These are phyloP conservation scores for Carex kokanica DNA, from an alignment of 176 grass and related monocot species.

Conservation along the genomic window DNA sequence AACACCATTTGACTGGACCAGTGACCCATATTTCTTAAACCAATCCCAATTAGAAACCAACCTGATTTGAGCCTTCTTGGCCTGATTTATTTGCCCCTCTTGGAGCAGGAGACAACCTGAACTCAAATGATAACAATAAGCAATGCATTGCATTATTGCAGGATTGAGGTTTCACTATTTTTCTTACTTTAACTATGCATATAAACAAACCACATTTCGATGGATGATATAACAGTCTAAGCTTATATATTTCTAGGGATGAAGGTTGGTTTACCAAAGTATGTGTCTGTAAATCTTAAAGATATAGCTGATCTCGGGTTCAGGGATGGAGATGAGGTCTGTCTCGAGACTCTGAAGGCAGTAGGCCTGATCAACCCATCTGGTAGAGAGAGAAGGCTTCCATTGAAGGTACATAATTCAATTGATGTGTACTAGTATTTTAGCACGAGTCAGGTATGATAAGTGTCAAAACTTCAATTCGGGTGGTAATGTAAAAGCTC, in stretches of 20 bases:
- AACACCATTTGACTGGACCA: neutral
- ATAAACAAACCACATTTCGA: neutral
- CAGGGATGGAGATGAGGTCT: conserved; percentile 87
- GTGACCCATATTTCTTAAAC: neutral
- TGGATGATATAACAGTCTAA: conserved; percentile 20
- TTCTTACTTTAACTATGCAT: neutral
- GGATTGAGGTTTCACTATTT: neutral
- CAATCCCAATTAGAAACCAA: neutral
- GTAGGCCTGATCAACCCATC: conserved; percentile 85
- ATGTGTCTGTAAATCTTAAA: conserved; percentile 81
- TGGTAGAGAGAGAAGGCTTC: conserved; percentile 81
- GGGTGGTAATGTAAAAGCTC: neutral
- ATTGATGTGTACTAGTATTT: neutral
- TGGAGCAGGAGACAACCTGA: neutral
- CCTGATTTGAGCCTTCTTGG: neutral
- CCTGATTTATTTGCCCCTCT: neutral
- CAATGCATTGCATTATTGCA: neutral
- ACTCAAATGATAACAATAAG: neutral
- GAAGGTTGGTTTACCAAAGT: conserved; percentile 83
- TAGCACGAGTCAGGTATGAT: neutral
- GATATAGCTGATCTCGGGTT: conserved; percentile 69
- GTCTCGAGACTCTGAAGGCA: conserved; percentile 69
- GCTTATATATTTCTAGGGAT: conserved; percentile 57
- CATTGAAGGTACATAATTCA: conserved; percentile 60
- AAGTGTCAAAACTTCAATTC: neutral